Base-by-base conservation (phyloP, 1,284 basidiomycete species). In the Schizopora paradoxa region DNA sequence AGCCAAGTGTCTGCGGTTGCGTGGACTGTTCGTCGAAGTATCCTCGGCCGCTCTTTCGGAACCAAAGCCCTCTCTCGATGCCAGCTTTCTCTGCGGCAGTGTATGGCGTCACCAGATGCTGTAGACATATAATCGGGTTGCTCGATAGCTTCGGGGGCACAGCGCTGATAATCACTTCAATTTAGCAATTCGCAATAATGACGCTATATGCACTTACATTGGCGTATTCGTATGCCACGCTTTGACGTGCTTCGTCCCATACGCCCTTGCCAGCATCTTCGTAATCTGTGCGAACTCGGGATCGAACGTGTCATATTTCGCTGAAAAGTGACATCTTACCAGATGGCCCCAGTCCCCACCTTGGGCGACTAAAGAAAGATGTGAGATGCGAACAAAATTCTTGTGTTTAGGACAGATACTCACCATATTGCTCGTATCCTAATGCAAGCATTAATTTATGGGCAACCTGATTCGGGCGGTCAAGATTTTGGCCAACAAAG, bases 1-100 rank as follows among this genome's bases (percentile, higher is more conserved):
- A 81, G 0, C 75, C 77, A 4, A 82, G 55, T 0, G 77, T 82
- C 56, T 79, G 77, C 0, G 79, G 79, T 44, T 69, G 68, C 0
- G 74, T 77, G 1, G 61, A 47, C 37, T 80, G 79, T 41, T 68
- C 52, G 2, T 28, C 26, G 10, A 53, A 47, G 53, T 79, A 80
- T 7, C 73, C 77, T 2, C 31, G 43, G 6, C 69, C 69, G 22
- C 52, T 52, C 0, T 50, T 43, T 0, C 5, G 10, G 51, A 66
- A 74, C 61, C 58, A 61, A 16, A 51, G 11, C 0, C 58, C 54
- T 2, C 64, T 62, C 14, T 60, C 53, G 2, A 73, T 47, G 0
- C 63, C 68, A 0, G 55, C 61, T 27, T 66, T 64, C 28, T 76
- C 76, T 18, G 52, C 55, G 5, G 58, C 37, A 2, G 62, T 61